Percentiles rank a stretch among this genome's conserved stretches.
phyloP scores from a whole-genome alignment of 2,329 filamentous ascomycete genomes.

The Penicillium fuscoglaucum region DNA sequence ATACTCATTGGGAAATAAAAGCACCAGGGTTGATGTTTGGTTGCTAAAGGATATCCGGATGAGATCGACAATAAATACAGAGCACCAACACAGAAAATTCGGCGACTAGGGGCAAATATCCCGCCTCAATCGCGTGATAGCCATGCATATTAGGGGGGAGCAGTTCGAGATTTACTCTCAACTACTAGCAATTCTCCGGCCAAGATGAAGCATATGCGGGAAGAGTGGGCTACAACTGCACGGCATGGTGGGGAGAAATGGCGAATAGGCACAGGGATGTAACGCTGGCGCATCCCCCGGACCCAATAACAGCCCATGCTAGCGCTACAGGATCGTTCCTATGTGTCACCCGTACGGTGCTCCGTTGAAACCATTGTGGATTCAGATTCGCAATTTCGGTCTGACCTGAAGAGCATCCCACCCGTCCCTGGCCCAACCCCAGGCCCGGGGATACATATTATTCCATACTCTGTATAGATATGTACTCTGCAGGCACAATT shows the following conservation, averaged over 20 bases:
- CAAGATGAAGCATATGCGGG: not conserved
- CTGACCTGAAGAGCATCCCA: not conserved
- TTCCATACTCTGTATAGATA: not conserved
- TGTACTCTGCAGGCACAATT: not conserved
- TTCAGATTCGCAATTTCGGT: not conserved
- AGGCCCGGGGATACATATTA: not conserved
- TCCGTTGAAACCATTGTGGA: not conserved
- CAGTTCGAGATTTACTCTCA: not conserved
- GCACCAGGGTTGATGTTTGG: not conserved
- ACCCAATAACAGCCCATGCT: not conserved
- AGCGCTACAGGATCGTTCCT: not conserved
- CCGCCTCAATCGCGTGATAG: not conserved
- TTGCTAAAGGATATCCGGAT: not conserved
- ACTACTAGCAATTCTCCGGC: not conserved
- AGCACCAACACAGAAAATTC: not conserved
- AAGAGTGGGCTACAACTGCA: not conserved
- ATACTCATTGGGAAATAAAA: not conserved
- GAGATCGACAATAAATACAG: not conserved
- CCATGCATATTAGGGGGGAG: rapidly evolving
- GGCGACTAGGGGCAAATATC: not conserved
- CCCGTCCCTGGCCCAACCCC: not conserved
- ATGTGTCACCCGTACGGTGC: not conserved
- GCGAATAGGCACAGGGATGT: not conserved
- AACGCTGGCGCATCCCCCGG: not conserved
- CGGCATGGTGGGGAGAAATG: not conserved